These are phyloP conservation scores for Geotrichum phurueaensis DNA, from an alignment of 1,139 yeast genomes.

Conservation along the genomic window DNA sequence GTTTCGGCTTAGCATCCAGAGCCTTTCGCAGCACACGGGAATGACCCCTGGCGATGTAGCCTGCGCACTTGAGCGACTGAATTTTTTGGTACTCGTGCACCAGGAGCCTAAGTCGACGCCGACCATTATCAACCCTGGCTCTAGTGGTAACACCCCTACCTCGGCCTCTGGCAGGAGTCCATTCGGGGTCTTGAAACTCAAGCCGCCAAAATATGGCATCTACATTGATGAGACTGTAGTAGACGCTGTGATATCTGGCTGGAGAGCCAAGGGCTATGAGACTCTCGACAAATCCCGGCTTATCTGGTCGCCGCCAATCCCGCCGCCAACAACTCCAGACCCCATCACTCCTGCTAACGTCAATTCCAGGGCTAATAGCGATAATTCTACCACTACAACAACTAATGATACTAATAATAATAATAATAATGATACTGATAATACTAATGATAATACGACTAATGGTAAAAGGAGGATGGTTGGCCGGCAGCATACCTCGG, in stretches of 20 bases:
- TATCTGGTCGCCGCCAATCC: constrained; percentile 46
- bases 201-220: constrained; percentile 43
- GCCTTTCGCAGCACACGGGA: constrained; percentile 67
- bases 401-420: too few relatives aligned
- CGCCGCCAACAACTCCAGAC: not conserved
- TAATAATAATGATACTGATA: not conserved
- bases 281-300: constrained; percentile 48
- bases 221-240: constrained; percentile 47
- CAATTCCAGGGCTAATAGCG: not conserved
- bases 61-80: constrained; percentile 74
- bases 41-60: constrained; percentile 78
- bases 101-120: not conserved
- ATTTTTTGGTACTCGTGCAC: constrained; percentile 49
- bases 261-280: constrained; percentile 54
- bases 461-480: not conserved
- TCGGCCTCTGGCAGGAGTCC: not conserved
- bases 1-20: constrained; percentile 24
- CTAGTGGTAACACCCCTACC: not conserved
- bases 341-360: not conserved
- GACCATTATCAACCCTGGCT: not conserved
- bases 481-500: not conserved
- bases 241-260: constrained; percentile 42
- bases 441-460: not conserved
- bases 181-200: not conserved
- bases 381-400: not conserved